Evolutionary conservation across 192 early-diverging fungal genomes (phyloP), one percentile per base, ranked within the genome.

Genomic region (Coemansia sp.): DNA sequence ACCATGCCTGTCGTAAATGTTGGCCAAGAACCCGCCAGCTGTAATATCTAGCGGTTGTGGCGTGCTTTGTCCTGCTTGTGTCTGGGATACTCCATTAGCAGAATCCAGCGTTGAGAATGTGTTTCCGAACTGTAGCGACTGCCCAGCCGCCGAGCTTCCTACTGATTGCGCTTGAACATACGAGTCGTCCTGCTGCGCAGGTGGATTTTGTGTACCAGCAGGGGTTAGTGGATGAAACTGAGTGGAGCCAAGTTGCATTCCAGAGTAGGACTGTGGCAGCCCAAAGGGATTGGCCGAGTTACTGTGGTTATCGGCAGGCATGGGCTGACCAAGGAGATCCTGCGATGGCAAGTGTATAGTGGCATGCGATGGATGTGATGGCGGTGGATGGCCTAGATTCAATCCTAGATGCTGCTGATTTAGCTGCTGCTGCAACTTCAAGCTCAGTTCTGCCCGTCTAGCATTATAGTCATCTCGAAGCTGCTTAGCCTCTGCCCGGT

Each of bases 381-480:
- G 56, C 9, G 62, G 56, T 18, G 57, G 46, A 16, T 66, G 59
- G 36, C 55, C 51, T 28, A 70, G 60, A 23, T 59, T 57, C 13
- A 73, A 53, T 6, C 61, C 60, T 12, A 72, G 57, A n/a, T 80
- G 81, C 21, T 83, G 81, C 56, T 78, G 74, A 43, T 71, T 78
- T 26, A 78, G 74, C 54, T 78, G 74, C 46, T 78, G 74, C 50
- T 78, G 74, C 2, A 78, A 38, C 70, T 83, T 62, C 63, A 86
- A 52, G 72, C 81, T 75, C 60, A 87, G 56, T 69, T 82, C 50
- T 44, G 84, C 72, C 68, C 70, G 41, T 56, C 79, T 20, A 13
- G 74, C 49, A 39, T 80, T 82, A 63, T 84, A 85, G 41, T 84
- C 82, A 15, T 83, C 83, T 37, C 83, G 83, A 39, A 87, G 79